These are phyloP conservation scores for Dactylellina drechsleri DNA, from an alignment of 2,329 filamentous ascomycete genomes.

Conservation along the genomic window DNA sequence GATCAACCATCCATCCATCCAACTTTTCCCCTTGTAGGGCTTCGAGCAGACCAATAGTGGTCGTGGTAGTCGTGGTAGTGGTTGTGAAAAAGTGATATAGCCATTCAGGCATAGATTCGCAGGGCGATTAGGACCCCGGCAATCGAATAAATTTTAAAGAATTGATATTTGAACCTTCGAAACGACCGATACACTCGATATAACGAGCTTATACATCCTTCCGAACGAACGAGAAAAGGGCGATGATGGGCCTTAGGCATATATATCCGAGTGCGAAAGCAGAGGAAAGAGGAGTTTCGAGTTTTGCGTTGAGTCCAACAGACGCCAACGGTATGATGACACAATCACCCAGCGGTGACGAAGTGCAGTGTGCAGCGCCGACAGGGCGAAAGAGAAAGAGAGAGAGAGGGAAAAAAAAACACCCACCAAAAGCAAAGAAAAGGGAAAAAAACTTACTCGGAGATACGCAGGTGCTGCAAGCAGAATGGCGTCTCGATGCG, in stretches of 20 bases:
- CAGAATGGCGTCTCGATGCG: slow-evolving; percentile 13
- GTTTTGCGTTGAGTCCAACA: too few species aligned
- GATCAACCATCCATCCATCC: slow-evolving; percentile 31
- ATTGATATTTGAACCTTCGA: too few species aligned
- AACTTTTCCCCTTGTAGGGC: slow-evolving; percentile 11
- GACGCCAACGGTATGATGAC: too few species aligned
- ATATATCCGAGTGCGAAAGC: background rate
- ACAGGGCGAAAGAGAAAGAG: background rate
- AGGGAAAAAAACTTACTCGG: slow-evolving; percentile 21
- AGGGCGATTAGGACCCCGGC: too few species aligned
- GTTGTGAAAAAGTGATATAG: background rate
- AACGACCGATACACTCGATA: too few species aligned
- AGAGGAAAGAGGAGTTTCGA: background rate
- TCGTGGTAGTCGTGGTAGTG: background rate
- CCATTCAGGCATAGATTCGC: too few species aligned
- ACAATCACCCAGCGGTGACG: too few species aligned
- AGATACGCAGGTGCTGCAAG: slow-evolving; percentile 11
- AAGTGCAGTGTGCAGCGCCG: background rate
- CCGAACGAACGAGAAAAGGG: too few species aligned
- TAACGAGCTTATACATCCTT: too few species aligned
- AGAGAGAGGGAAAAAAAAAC: background rate
- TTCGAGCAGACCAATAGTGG: background rate
- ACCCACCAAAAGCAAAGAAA: background rate
- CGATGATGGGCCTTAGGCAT: too few species aligned
- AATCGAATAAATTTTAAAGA: too few species aligned